These are phyloP conservation scores for Xylaria sp. DNA, from an alignment of 2,329 filamentous ascomycete genomes.

Conservation along the genomic window DNA sequence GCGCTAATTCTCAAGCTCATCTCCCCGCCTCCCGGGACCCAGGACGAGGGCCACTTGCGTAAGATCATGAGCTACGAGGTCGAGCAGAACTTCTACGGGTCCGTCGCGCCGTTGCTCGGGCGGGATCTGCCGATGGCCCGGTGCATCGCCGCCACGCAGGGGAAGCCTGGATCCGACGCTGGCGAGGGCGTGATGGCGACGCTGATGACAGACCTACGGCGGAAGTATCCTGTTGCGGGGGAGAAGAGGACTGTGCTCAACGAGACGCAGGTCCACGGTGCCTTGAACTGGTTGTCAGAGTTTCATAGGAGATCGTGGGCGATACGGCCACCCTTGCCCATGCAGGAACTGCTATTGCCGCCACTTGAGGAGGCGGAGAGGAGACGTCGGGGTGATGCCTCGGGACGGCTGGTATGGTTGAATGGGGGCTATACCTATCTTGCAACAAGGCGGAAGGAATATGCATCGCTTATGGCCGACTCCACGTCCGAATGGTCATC, in stretches of 20 bases:
- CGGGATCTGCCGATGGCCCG: conserved; percentile 44
- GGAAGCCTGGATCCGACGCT: conserved; percentile 47
- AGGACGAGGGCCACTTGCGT: conserved; percentile 70
- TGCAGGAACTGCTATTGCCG: conserved; percentile 59
- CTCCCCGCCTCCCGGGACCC: conserved; percentile 58
- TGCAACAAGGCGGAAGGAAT: conserved; percentile 69
- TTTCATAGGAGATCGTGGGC: conserved; percentile 69
- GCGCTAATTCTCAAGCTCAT: conserved; percentile 70
- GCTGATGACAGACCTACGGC: conserved; percentile 66
- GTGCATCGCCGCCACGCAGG: conserved; percentile 41
- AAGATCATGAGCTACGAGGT: conserved; percentile 76
- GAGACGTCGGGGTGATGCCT: conserved; percentile 35
- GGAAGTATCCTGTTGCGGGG: conserved; percentile 65
- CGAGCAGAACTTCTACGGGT: conserved; percentile 72
- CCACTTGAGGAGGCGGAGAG: conserved; percentile 63
- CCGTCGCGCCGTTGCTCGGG: conserved; percentile 62
- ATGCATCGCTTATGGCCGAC: conserved; percentile 59
- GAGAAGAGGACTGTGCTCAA: conserved; percentile 63
- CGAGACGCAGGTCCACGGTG: conserved; percentile 60
- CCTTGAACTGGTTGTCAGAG: conserved; percentile 70
- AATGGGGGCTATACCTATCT: conserved; percentile 78
- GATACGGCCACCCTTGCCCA: conserved; percentile 42
- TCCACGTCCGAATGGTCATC: conserved; percentile 65
- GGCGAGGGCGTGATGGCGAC: conserved; percentile 60
- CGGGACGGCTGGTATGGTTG: conserved; percentile 62